Evolutionary conservation across 2,329 filamentous ascomycete genomes (phyloP).

Genomic region (Arthrinium phaeospermum): DNA sequence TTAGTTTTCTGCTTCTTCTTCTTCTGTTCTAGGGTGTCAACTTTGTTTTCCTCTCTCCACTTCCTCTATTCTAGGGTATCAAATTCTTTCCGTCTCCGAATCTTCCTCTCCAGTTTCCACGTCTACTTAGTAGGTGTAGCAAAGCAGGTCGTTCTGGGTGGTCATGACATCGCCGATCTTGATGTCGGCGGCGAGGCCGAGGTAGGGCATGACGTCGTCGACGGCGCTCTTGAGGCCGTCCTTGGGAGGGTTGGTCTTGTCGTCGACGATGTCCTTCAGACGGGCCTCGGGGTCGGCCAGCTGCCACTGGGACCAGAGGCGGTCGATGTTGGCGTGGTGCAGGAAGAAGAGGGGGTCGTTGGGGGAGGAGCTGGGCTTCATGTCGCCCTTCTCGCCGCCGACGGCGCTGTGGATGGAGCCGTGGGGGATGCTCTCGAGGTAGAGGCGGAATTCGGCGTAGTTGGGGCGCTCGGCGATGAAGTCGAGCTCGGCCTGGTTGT

Average conservation of each 20-base stretch:
- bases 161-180: not conserved
- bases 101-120: no score
- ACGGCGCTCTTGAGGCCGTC: not conserved
- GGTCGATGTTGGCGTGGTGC: conserved; percentile 18
- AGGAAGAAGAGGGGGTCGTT: conserved; percentile 21
- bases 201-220: not conserved
- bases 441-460: conserved; percentile 9
- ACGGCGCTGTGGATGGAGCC: conserved; percentile 12
- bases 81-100: no score
- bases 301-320: conserved; percentile 20
- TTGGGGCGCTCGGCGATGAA: not conserved
- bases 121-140: not conserved
- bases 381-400: conserved; percentile 9
- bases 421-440: conserved; percentile 12
- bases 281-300: not conserved
- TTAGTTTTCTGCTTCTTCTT: no score
- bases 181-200: not conserved
- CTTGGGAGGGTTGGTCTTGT: not conserved
- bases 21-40: no score
- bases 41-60: no score
- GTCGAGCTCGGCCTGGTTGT: not conserved
- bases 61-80: no score
- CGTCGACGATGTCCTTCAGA: not conserved
- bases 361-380: conserved; percentile 16
- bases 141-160: not conserved